Conservation (phyloP, 2,329 filamentous ascomycete genomes). For the Basipetospora chlamydospora region DNA sequence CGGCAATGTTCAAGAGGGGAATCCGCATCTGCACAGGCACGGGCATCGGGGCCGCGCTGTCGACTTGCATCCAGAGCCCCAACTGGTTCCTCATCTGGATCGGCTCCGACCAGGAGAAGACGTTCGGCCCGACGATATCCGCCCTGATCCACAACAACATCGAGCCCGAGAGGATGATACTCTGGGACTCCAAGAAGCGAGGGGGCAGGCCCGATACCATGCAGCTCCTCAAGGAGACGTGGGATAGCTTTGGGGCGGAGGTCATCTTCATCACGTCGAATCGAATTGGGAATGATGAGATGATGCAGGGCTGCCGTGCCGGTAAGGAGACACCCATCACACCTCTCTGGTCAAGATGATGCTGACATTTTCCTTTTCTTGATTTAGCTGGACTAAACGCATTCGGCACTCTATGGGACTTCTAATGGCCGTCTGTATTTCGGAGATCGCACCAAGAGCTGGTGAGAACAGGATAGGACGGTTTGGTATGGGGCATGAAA, state of each 20-base stretch:
- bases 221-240: conserved; percentile 23
- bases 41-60: conserved; percentile 24
- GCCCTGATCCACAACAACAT: conserved; percentile 23
- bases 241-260: conserved; percentile 23
- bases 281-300: conserved; percentile 25
- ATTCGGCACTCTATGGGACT: conserved; percentile 25
- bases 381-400: conserved; percentile 19
- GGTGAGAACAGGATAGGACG: too few relatives aligned
- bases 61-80: conserved; percentile 24
- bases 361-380: not conserved
- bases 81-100: conserved; percentile 28
- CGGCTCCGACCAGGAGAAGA: conserved; percentile 25
- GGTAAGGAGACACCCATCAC: conserved; percentile 13
- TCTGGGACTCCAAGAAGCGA: conserved; percentile 26
- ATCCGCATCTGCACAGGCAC: conserved; percentile 26
- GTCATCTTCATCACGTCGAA: conserved; percentile 28
- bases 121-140: conserved; percentile 24
- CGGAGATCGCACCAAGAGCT: too few relatives aligned
- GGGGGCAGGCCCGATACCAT: conserved; percentile 24
- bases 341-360: not conserved
- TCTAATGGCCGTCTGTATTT: too few relatives aligned
- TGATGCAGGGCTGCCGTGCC: conserved; percentile 25
- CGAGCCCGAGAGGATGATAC: conserved; percentile 24
- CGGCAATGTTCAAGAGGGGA: conserved; percentile 26
- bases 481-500: too few relatives aligned